Evolutionary conservation across 2,329 filamentous ascomycete genomes (phyloP), one percentile per base, ranked within the genome.

Genomic region (Botrytis sinoallii): DNA sequence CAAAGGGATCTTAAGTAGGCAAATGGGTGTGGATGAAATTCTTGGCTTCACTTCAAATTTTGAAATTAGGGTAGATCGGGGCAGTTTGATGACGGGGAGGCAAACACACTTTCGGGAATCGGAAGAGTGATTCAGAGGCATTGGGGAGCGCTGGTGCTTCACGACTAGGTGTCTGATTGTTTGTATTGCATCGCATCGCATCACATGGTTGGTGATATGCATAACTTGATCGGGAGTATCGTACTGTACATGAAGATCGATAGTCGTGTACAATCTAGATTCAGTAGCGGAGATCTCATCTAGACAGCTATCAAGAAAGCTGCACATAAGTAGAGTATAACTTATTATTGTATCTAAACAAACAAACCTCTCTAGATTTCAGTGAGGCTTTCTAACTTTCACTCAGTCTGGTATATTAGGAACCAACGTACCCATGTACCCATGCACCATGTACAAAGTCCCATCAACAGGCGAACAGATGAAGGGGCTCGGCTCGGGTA

Each of bases 401-500:
- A 35, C 22, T 9, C 4, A 3, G 12, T 25, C 7, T 66, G 29
- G 46, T 60, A 32, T 9, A 25, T 66, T 29, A 57, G 14, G 52
- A 57, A 38, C 16, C 14, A 38, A 1, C n/a, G 29, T 35, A 14
- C 20, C 20, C 6, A 32, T n/a, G 25, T 35, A 14, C 20, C 20
- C 6, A 32, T n/a, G 25, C 18, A n/a, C 20, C 6, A 32, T n/a
- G 25, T 18, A n/a, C 22, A 29, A 35, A n/a, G n/a, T 38, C 38
- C 25, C 35, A 42, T 29, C 9, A 29, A 68, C 32, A 68, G n/a
- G 32, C 65, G 65, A 68, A 42, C 35, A 55, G 32, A 68, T 68
- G 65, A 68, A 68, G 65, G 65, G 65, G 65, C 25, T 67, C 46
- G 44, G 64, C 25, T 67, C 46, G 44, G 64, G 35, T 55, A 57